Evolutionary conservation across 1,284 basidiomycete genomes (phyloP).

Genomic region (Malassezia yamatoensis): DNA sequence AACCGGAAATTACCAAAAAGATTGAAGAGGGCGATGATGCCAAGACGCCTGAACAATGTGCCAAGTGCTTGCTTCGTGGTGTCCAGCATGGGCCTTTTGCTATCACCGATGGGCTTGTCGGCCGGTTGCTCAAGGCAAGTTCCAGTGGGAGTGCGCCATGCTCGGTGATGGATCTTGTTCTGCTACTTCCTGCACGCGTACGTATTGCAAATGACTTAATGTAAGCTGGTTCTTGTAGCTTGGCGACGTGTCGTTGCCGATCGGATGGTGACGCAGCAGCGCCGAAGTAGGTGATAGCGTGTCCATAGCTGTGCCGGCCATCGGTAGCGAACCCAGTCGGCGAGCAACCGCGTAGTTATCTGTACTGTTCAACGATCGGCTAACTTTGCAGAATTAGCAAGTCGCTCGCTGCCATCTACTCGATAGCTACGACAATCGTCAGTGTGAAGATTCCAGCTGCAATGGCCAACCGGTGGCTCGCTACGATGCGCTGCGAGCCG

Average conservation of each 20-base stretch:
- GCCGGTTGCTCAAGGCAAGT: slow-evolving; percentile 32
- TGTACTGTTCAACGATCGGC: too few relatives aligned
- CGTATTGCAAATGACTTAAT: background rate
- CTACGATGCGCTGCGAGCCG: too few relatives aligned
- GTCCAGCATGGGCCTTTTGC: slow-evolving; percentile 29
- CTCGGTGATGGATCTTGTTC: slow-evolving; percentile 23
- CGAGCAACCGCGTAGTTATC: too few relatives aligned
- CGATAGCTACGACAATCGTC: too few relatives aligned
- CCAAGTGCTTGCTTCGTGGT: slow-evolving; percentile 54
- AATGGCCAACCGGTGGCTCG: too few relatives aligned
- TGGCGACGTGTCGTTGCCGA: slow-evolving; percentile 38
- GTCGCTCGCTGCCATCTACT: too few relatives aligned
- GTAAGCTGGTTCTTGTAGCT: slow-evolving; percentile 21
- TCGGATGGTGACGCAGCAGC: background rate
- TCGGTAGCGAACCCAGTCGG: too few relatives aligned
- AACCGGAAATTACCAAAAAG: slow-evolving; percentile 67
- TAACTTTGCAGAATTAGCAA: too few relatives aligned
- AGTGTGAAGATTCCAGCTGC: too few relatives aligned
- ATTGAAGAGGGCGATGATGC: slow-evolving; percentile 71
- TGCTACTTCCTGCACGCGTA: slow-evolving; percentile 6
- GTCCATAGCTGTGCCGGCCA: too few relatives aligned
- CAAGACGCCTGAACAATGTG: slow-evolving; percentile 60
- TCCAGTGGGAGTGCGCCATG: slow-evolving; percentile 30
- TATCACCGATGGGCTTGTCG: slow-evolving; percentile 40
- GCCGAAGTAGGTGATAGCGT: too few relatives aligned